phyloP scores from a whole-genome alignment of 2,329 filamentous ascomycete species.

The Trichoderma atrobrunneum region DNA sequence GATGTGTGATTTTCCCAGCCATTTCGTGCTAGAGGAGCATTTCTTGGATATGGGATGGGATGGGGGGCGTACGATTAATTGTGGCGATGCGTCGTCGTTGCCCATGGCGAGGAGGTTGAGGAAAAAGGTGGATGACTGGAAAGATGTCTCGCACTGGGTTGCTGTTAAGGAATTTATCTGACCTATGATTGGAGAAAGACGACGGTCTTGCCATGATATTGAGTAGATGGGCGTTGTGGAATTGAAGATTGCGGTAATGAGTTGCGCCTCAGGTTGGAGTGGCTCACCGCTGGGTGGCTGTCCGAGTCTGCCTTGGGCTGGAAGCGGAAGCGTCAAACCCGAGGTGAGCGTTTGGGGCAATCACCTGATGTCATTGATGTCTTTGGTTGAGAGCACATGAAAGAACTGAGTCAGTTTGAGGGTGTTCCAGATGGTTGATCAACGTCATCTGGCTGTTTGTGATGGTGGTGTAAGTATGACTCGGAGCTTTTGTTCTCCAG shows the following conservation, averaged over 20 bases:
- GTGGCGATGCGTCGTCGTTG: not conserved
- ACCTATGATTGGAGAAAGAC: not conserved
- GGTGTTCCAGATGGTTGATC: not conserved
- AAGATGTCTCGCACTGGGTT: constrained; percentile 1
- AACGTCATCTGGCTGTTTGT: not conserved
- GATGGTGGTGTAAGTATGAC: not conserved
- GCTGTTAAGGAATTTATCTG: not conserved
- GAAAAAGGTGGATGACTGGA: not conserved
- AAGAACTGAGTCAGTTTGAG: not conserved
- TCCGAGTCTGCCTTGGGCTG: constrained; percentile 11
- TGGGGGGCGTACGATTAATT: not conserved
- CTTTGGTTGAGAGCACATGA: not conserved
- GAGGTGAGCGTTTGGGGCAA: not conserved
- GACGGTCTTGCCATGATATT: not conserved
- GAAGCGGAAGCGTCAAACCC: not conserved
- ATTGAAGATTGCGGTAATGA: not conserved
- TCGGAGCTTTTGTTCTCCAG: not conserved
- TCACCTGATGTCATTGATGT: not conserved
- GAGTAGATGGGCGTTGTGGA: not conserved
- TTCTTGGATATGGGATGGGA: not conserved
- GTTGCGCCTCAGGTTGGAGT: not conserved
- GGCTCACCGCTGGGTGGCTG: not conserved
- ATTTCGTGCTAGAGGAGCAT: not conserved
- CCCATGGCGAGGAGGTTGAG: not conserved
- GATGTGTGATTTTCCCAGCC: not conserved